phyloP scores from a whole-genome alignment of 177 flowering plant species.

The Vitis hybrid region DNA sequence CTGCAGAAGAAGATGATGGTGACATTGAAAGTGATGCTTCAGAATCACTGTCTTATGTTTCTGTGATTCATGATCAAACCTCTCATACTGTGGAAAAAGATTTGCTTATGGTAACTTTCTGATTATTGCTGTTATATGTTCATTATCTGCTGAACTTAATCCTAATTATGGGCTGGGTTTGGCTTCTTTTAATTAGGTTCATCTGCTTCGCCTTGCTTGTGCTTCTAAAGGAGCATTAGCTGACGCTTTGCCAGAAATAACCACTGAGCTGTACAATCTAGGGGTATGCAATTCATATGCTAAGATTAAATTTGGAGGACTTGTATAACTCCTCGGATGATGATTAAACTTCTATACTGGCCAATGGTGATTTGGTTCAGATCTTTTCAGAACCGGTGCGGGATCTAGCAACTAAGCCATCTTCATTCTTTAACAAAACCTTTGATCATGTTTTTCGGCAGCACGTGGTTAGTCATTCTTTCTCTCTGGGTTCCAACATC shows the following conservation, averaged over 20 bases:
- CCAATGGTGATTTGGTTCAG: constrained; percentile 37
- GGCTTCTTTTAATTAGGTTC: constrained; percentile 49
- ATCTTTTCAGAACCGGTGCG: constrained; percentile 61
- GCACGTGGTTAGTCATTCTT: constrained; percentile 49
- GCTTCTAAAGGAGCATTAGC: constrained; percentile 67
- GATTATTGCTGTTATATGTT: background rate
- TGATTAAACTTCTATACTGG: constrained; percentile 4
- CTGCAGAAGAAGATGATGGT: constrained; percentile 32
- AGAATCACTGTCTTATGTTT: constrained; percentile 38
- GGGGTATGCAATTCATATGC: constrained; percentile 51
- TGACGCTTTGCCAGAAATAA: constrained; percentile 66
- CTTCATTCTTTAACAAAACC: constrained; percentile 52
- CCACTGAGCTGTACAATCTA: constrained; percentile 63
- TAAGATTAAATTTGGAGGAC: background rate
- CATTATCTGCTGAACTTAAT: constrained; percentile 5
- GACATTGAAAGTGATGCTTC: constrained; percentile 30
- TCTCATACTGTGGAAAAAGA: constrained; percentile 53
- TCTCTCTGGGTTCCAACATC: constrained; percentile 5
- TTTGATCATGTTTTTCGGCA: constrained; percentile 64
- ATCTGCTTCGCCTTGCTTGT: constrained; percentile 95
- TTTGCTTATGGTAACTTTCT: constrained; percentile 66
- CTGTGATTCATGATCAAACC: constrained; percentile 38
- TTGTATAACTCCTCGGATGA: background rate
- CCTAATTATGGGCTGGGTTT: background rate
- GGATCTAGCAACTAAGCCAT: constrained; percentile 65